Conservation (phyloP, 2,329 filamentous ascomycete species). For the Trichoderma simmonsii region DNA sequence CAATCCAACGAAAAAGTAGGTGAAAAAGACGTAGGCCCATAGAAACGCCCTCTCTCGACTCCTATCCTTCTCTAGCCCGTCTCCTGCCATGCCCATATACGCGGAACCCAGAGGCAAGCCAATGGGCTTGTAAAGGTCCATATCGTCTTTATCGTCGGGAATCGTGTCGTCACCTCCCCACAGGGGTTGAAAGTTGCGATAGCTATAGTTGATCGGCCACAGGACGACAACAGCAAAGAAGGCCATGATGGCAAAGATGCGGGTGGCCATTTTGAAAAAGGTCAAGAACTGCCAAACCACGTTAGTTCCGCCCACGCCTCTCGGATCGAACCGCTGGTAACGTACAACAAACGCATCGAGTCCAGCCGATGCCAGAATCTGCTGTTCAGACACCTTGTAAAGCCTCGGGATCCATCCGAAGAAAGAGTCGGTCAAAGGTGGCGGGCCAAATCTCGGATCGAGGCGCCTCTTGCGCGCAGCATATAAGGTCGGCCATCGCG, state of each 20-base stretch:
- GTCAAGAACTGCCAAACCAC: conserved; percentile 62
- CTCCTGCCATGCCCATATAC: conserved; percentile 26
- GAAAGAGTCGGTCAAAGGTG: conserved; percentile 75
- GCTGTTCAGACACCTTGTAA: conserved; percentile 80
- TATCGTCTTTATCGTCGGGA: conserved; percentile 5
- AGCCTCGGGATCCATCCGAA: conserved; percentile 92
- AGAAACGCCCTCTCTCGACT: conserved; percentile 54
- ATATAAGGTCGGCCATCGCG: conserved; percentile 89
- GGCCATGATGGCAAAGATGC: conserved; percentile 74
- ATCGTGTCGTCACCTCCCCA: background rate
- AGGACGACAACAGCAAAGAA: conserved; percentile 80
- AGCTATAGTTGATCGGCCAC: conserved; percentile 78
- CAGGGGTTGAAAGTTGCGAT: conserved; percentile 28
- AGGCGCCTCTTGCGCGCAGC: conserved; percentile 79
- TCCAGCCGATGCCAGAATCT: conserved; percentile 84
- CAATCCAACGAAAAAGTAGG: conserved; percentile 83
- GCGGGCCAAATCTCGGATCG: conserved; percentile 58
- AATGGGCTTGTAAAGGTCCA: conserved; percentile 11
- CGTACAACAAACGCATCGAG: conserved; percentile 88
- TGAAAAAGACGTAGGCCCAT: conserved; percentile 93
- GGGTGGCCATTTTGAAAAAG: conserved; percentile 94
- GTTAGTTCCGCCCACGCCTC: background rate
- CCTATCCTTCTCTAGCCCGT: conserved; percentile 34
- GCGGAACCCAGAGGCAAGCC: conserved; percentile 21
- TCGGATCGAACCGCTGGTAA: conserved; percentile 21